phyloP scores from a whole-genome alignment of 75 land plant species.

The Gnetum montanum region DNA sequence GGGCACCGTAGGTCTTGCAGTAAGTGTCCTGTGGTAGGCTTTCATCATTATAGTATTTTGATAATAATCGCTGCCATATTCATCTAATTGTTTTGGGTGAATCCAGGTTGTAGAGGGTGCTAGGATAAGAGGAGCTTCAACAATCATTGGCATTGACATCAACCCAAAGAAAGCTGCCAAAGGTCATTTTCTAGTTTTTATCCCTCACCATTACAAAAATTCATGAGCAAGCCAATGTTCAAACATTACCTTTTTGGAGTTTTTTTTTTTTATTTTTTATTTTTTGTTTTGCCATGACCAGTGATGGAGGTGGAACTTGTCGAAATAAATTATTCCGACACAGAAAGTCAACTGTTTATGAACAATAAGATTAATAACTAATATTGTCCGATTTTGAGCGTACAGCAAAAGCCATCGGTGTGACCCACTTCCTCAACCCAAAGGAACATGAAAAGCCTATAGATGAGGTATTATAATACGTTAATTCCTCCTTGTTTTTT shows the following conservation, averaged over 20 bases:
- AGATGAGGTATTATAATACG: slow-evolving; percentile 15
- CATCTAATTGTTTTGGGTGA: background rate
- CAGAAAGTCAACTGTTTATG: background rate
- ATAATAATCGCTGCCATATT: background rate
- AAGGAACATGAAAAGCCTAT: slow-evolving; percentile 28
- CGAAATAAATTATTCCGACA: too few species aligned
- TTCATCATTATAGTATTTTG: background rate
- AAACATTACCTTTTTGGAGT: background rate
- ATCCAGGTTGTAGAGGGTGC: slow-evolving; percentile 31
- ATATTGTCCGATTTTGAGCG: background rate
- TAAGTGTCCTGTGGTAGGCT: slow-evolving; percentile 11
- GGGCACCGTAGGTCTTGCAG: slow-evolving; percentile 81
- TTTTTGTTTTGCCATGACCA: background rate
- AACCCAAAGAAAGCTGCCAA: slow-evolving; percentile 14
- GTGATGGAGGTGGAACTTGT: background rate
- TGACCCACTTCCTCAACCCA: slow-evolving; percentile 19
- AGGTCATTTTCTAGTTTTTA: slow-evolving; percentile 5
- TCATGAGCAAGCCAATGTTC: background rate
- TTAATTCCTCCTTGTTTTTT: too few species aligned
- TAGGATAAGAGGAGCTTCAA: slow-evolving; percentile 22
- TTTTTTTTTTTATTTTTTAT: too few species aligned
- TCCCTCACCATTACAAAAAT: background rate
- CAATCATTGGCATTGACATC: slow-evolving; percentile 31
- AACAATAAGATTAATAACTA: background rate
- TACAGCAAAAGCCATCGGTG: slow-evolving; percentile 19